Percentiles rank a stretch among this genome's conserved stretches.
Evolutionary conservation across 2,329 filamentous ascomycete species (phyloP).

Genomic region (Curvularia sp.): DNA sequence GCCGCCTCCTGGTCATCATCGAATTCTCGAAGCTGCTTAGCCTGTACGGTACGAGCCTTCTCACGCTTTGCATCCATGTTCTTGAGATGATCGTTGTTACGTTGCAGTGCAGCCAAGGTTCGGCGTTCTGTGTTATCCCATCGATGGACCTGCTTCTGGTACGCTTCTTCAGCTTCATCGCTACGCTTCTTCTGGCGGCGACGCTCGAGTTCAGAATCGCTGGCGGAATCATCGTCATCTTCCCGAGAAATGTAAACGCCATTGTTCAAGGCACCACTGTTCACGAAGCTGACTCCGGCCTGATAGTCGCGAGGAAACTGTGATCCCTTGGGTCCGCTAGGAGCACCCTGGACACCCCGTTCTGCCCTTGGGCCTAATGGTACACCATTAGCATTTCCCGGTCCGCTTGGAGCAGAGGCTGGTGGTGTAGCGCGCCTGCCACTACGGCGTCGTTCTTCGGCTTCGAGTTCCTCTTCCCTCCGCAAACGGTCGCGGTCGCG

Average conservation of each 20-base stretch:
- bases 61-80: conserved; percentile 73
- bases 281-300: conserved; percentile 82
- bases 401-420: conserved; percentile 64
- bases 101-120: conserved; percentile 81
- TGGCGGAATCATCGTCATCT: conserved; percentile 86
- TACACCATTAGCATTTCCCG: conserved; percentile 72
- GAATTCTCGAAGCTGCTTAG: conserved; percentile 78
- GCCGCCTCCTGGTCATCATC: conserved; percentile 85
- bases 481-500: conserved; percentile 87
- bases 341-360: conserved; percentile 73
- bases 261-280: conserved; percentile 73
- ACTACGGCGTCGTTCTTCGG: conserved; percentile 78
- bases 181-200: conserved; percentile 74
- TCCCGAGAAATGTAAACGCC: conserved; percentile 65
- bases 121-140: conserved; percentile 91
- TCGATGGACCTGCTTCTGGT: conserved; percentile 82
- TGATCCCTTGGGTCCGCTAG: conserved; percentile 71
- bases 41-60: conserved; percentile 70
- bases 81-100: conserved; percentile 81
- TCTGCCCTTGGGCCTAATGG: conserved; percentile 74
- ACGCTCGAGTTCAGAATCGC: conserved; percentile 82
- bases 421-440: conserved; percentile 70
- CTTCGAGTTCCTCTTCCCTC: conserved; percentile 91
- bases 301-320: conserved; percentile 76
- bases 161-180: conserved; percentile 79